Conservation (phyloP, 2,329 filamentous ascomycete species). For the Verruconis gallopava region DNA sequence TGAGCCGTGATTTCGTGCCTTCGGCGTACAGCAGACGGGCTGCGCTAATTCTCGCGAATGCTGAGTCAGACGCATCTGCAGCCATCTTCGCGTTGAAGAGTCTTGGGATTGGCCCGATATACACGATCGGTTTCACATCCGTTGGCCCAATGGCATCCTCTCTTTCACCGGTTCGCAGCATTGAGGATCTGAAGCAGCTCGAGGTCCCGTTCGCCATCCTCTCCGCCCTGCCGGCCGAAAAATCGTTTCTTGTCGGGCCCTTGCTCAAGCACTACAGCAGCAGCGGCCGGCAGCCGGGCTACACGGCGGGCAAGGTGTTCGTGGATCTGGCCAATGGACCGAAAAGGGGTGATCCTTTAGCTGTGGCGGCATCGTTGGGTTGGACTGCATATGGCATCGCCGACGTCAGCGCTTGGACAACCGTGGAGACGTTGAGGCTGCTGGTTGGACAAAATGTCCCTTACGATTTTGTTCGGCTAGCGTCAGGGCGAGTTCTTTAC, state of each 20-base stretch:
- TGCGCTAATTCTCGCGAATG: conserved; percentile 61
- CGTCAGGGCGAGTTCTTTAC: conserved; percentile 39
- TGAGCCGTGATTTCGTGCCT: conserved; percentile 70
- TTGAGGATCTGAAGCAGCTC: conserved; percentile 69
- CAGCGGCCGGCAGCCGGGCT: conserved; percentile 24
- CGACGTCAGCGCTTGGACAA: conserved; percentile 73
- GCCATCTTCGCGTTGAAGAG: conserved; percentile 68
- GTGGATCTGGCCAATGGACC: conserved; percentile 61
- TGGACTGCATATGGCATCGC: conserved; percentile 70
- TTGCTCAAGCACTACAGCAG: conserved; percentile 57
- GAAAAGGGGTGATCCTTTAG: conserved; percentile 49
- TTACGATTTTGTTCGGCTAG: conserved; percentile 73
- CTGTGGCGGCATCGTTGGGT: conserved; percentile 58
- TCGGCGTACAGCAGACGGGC: conserved; percentile 67
- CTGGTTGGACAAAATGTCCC: conserved; percentile 78
- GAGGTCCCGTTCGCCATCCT: conserved; percentile 72
- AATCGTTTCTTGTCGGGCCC: conserved; percentile 65
- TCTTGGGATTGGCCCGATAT: conserved; percentile 64
- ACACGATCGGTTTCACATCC: conserved; percentile 66
- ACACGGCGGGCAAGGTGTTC: conserved; percentile 47
- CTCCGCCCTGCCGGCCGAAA: conserved; percentile 65
- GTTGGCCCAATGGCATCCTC: conserved; percentile 48
- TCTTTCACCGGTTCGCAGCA: conserved; percentile 50
- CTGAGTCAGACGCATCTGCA: conserved; percentile 62
- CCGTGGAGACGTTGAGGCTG: conserved; percentile 64